Percentiles rank a stretch among this genome's conserved stretches.
These are phyloP conservation scores for Xylaria sp. DNA, from an alignment of 2,329 filamentous ascomycete species.

Conservation along the genomic window DNA sequence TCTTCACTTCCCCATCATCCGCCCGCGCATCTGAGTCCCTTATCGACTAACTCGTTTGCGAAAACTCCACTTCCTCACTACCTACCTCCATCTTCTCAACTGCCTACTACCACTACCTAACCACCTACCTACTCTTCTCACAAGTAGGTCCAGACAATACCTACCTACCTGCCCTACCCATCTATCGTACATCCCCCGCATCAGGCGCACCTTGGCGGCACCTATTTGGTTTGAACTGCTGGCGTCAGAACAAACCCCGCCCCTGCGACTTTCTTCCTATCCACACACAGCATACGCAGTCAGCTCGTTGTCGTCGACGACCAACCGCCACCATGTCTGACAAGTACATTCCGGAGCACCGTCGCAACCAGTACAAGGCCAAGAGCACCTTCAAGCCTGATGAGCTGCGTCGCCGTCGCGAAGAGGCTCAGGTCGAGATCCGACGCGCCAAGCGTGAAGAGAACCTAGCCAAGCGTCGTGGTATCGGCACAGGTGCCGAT, in stretches of 20 bases:
- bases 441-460: constrained; percentile 98
- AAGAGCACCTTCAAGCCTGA: constrained; percentile 99
- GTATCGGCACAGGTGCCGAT: constrained; percentile 77
- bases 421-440: constrained; percentile 99
- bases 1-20: background rate
- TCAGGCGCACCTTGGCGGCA: constrained; percentile 12
- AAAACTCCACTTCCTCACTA: background rate
- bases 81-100: background rate
- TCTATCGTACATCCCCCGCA: background rate
- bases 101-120: background rate
- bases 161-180: background rate
- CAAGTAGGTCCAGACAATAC: background rate
- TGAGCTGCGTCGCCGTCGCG: constrained; percentile 93
- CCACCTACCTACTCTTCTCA: background rate
- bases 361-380: constrained; percentile 98
- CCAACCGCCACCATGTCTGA: constrained; percentile 73
- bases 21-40: background rate
- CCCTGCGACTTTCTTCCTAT: constrained; percentile 28
- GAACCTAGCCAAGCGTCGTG: constrained; percentile 96
- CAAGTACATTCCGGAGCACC: constrained; percentile 98
- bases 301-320: constrained; percentile 9
- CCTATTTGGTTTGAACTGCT: constrained; percentile 12
- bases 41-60: no score
- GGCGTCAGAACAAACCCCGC: constrained; percentile 32
- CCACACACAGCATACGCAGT: constrained; percentile 17